Conservation (phyloP, 163 green algal genomes). For the Chlorella variabilis region DNA sequence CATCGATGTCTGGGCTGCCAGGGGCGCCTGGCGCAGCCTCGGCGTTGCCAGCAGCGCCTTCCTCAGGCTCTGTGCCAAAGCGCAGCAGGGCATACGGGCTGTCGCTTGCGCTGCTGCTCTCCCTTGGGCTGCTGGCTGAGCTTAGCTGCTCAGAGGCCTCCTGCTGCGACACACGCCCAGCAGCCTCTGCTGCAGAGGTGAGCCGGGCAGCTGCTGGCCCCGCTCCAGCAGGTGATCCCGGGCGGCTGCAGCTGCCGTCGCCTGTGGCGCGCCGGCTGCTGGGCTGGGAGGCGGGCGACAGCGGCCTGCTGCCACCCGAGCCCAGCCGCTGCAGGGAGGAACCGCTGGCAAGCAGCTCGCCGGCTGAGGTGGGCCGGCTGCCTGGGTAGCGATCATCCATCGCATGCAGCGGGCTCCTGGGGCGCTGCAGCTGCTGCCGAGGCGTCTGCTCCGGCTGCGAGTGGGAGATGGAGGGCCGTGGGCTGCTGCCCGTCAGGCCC, state of each 20-base stretch:
- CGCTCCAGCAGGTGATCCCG: background rate
- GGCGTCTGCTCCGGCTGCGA: background rate
- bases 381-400: conserved; percentile 21
- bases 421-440: background rate
- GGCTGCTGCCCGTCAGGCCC: background rate
- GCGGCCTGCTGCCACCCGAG: background rate
- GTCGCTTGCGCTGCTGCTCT: background rate
- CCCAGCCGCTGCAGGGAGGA: background rate
- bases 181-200: background rate
- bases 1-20: background rate
- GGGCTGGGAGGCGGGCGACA: background rate
- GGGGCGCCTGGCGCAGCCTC: background rate
- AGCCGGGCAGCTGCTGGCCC: no score
- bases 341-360: background rate
- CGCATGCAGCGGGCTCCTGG: conserved; percentile 10
- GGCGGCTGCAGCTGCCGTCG: background rate
- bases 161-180: background rate
- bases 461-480: background rate
- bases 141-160: background rate
- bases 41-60: background rate
- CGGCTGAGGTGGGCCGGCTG: conserved; percentile 20
- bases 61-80: background rate
- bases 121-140: background rate
- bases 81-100: background rate
- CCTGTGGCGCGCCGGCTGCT: background rate